A percentile compares a stretch with the other conserved stretches of the same genome.
phyloP scores from a whole-genome alignment of 768 basidiomycete genomes.

The Amanita polypyramis region DNA sequence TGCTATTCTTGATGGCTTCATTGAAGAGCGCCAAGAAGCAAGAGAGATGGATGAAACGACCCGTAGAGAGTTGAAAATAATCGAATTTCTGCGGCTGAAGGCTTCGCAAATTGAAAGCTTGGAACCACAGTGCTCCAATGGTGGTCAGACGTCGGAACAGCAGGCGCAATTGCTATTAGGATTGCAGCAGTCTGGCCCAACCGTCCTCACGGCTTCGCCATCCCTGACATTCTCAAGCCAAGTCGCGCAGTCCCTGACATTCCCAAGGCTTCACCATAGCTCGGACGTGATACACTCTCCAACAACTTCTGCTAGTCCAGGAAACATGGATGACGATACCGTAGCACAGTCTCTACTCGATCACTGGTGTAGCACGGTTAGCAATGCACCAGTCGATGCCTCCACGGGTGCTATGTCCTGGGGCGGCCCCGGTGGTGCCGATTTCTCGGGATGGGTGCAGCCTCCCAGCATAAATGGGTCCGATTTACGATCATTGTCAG shows the following conservation, averaged over 20 bases:
- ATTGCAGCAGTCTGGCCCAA: slow-evolving; percentile 30
- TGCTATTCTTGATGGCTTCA: slow-evolving; percentile 66
- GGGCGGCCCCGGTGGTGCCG: slow-evolving; percentile 46
- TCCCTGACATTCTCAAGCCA: slow-evolving; percentile 18
- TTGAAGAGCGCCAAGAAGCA: slow-evolving; percentile 54
- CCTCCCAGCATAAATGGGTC: slow-evolving; percentile 27
- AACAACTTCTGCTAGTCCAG: slow-evolving; percentile 59
- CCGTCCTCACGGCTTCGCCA: slow-evolving; percentile 13
- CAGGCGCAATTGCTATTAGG: slow-evolving; percentile 43
- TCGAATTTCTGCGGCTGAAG: slow-evolving; percentile 69
- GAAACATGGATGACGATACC: slow-evolving; percentile 56
- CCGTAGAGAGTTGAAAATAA: slow-evolving; percentile 71
- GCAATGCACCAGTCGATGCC: slow-evolving; percentile 48
- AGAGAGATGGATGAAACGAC: slow-evolving; percentile 78
- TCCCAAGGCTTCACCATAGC: slow-evolving; percentile 51
- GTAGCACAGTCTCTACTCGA: slow-evolving; percentile 72
- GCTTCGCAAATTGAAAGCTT: slow-evolving; percentile 42
- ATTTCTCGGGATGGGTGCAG: slow-evolving; percentile 51
- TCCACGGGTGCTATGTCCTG: slow-evolving; percentile 43
- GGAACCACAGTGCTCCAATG: slow-evolving; percentile 16
- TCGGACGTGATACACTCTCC: slow-evolving; percentile 45
- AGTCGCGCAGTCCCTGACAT: slow-evolving; percentile 38
- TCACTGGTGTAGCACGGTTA: slow-evolving; percentile 79
- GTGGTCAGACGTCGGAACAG: slow-evolving; percentile 20
- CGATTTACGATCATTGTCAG: slow-evolving; percentile 36